Percentiles rank a stretch among this genome's conserved stretches.
Evolutionary conservation across 1,284 basidiomycete genomes (phyloP).

Genomic region (Porogramme epimiltina): DNA sequence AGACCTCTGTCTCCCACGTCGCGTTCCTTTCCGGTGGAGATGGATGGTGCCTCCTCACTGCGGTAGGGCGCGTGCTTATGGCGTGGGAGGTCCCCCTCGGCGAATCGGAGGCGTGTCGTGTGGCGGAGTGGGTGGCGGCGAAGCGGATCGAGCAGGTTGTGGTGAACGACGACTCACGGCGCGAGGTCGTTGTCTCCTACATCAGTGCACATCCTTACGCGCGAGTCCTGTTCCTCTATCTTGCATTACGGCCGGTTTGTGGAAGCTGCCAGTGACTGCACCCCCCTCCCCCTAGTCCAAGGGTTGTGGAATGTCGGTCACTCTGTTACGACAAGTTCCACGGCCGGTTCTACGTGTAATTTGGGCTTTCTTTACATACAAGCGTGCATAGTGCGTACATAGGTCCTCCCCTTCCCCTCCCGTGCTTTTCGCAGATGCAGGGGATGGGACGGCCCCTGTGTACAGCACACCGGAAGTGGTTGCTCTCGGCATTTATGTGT

Average conservation of each 20-base stretch:
- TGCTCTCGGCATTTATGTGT: too few relatives aligned
- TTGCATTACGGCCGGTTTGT: too few relatives aligned
- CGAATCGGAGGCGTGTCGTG: constrained; percentile 32
- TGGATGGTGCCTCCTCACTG: constrained; percentile 36
- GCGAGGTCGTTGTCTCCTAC: constrained; percentile 30
- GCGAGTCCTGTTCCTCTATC: constrained; percentile 16
- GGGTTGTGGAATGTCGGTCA: constrained; percentile 19
- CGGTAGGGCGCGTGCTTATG: constrained; percentile 26
- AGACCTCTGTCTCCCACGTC: constrained; percentile 30
- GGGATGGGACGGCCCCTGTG: too few relatives aligned
- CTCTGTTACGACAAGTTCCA: constrained; percentile 33
- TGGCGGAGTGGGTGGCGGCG: constrained; percentile 31
- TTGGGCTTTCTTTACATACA: too few relatives aligned
- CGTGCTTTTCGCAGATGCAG: too few relatives aligned
- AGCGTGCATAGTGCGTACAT: too few relatives aligned
- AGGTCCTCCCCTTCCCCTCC: too few relatives aligned
- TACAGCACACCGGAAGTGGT: too few relatives aligned
- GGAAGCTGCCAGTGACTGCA: too few relatives aligned
- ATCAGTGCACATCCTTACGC: constrained; percentile 18
- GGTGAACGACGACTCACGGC: constrained; percentile 35
- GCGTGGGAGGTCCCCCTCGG: constrained; percentile 42
- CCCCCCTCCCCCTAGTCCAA: constrained; percentile 1
- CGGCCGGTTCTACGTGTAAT: constrained; percentile 26
- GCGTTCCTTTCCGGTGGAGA: constrained; percentile 35
- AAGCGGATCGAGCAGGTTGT: constrained; percentile 29